Conservation (phyloP, 768 basidiomycete species). For the Rhizopogon vesiculosus region DNA sequence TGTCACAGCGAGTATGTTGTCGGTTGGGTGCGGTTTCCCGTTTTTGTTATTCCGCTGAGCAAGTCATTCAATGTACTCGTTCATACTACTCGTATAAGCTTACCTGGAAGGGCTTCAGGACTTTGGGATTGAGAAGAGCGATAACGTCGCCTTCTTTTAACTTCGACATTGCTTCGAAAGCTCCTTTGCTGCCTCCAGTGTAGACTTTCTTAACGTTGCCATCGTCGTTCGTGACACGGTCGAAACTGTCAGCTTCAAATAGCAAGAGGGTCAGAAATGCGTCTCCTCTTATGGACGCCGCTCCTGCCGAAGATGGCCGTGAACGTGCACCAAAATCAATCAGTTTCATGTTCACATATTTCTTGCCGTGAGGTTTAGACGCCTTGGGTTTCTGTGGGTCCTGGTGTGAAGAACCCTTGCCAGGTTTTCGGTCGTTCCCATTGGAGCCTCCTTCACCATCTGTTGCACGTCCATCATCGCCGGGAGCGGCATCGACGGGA, state of each 20-base stretch:
- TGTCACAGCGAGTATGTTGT: constrained; percentile 82
- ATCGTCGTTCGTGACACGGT: constrained; percentile 48
- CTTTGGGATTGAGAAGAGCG: constrained; percentile 81
- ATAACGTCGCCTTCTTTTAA: constrained; percentile 87
- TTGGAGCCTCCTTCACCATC: constrained; percentile 16
- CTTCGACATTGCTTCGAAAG: constrained; percentile 85
- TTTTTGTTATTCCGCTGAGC: constrained; percentile 33
- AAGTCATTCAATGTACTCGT: not conserved
- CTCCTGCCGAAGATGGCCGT: constrained; percentile 49
- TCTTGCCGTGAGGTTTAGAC: constrained; percentile 53
- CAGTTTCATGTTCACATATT: constrained; percentile 83
- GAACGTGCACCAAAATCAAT: constrained; percentile 73
- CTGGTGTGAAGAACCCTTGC: constrained; percentile 8
- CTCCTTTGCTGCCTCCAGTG: constrained; percentile 87
- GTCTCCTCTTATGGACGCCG: constrained; percentile 68
- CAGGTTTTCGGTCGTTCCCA: constrained; percentile 3
- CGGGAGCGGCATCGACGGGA: constrained; percentile 47
- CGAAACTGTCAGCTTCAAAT: constrained; percentile 81
- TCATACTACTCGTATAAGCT: constrained; percentile 11
- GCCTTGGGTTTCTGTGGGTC: constrained; percentile 26
- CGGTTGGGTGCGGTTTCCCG: constrained; percentile 67
- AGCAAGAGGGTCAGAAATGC: constrained; percentile 79
- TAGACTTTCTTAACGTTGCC: constrained; percentile 60
- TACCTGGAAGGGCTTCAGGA: constrained; percentile 85
- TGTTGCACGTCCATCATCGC: constrained; percentile 38